Base-by-base conservation (phyloP, 2,329 filamentous ascomycete genomes). In the Exophiala oligosperma region DNA sequence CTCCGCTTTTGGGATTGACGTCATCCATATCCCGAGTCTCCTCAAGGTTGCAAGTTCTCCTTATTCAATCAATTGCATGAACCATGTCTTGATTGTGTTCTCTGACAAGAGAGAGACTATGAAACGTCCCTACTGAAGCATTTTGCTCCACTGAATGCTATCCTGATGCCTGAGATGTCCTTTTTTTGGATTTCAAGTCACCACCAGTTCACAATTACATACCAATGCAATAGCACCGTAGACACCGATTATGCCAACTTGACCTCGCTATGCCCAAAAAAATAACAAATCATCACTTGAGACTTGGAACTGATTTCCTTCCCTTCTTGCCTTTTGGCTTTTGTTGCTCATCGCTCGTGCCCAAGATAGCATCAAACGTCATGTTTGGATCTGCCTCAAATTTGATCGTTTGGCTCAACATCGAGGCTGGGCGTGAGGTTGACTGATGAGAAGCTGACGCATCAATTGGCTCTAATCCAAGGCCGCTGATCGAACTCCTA, bases 331-430 rank as follows among this genome's bases (percentile, higher is more conserved):
- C 57, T 46, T 68, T 69, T 32, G 74, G 72, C 64, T 74, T 74
- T 50, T 66, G 67, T 70, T 65, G 67, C 70, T 72, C 62, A 70
- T 70, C 46, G n/a, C n/a, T 68, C 67, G 21, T 71, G 57, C 71
- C 74, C 50, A 80, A 64, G 54, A 80, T 80, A 51, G 77, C 74
- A 59, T 79, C 77, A 61, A 80, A 80, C 52, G 76, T 79, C 70
- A 79, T 75, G 52, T 75, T 75, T 8, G 77, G 77, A 60, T 80
- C 14, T n/a, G 28, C 24, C 28, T 48, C 24, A n/a, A 29, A 29
- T 48, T 48, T 32, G 46, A 28, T 29, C 12, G 24, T 11, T 43
- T 4, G 12, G 40, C 21, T 79, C 63, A 76, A 71, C 23, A 71
- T 70, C 51, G 72, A 74, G 8, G 72, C 66, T 1, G 75, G 72